A percentile compares a stretch with the other conserved stretches of the same genome.
These are phyloP conservation scores for Hypoxylon perforatum DNA, from an alignment of 495 filamentous ascomycete genomes.

Conservation along the genomic window DNA sequence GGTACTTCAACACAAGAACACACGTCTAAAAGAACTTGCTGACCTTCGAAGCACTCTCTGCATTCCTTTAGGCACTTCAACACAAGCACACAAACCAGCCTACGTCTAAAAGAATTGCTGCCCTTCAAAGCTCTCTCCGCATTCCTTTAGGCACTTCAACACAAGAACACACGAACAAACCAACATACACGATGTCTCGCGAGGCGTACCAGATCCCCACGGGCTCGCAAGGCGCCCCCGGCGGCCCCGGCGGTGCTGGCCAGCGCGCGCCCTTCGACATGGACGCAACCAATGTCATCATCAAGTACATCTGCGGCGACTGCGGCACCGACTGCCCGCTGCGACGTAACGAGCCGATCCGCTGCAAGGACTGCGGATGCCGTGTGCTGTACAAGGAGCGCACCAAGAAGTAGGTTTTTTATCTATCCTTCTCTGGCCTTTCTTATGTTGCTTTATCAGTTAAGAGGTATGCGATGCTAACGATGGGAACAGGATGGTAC, in stretches of 20 bases:
- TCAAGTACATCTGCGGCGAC: slow-evolving; percentile 93
- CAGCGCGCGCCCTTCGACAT: slow-evolving; percentile 44
- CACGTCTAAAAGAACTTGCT: no score
- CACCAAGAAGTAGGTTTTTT: slow-evolving; percentile 83
- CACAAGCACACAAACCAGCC: no score
- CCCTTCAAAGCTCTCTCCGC: no score
- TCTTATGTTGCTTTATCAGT: neutral
- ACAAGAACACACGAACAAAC: slow-evolving; percentile 9
- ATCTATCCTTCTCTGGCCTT: neutral
- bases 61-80: no score
- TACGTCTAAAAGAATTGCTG: no score
- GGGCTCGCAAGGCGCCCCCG: slow-evolving; percentile 41
- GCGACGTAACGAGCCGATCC: slow-evolving; percentile 85
- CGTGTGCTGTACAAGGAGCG: slow-evolving; percentile 97
- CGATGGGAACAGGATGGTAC: slow-evolving; percentile 78
- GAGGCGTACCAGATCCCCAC: slow-evolving; percentile 71
- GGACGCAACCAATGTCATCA: slow-evolving; percentile 53
- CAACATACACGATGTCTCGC: slow-evolving; percentile 67
- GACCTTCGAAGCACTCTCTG: no score
- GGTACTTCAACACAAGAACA: no score
- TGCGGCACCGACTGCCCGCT: slow-evolving; percentile 85
- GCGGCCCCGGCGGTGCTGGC: slow-evolving; percentile 38
- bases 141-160: no score
- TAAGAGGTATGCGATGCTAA: slow-evolving; percentile 14
- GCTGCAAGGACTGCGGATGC: slow-evolving; percentile 96